Evolutionary conservation across 345 rosid genomes (phyloP).

Genomic region (Moricandia moricandioides): DNA sequence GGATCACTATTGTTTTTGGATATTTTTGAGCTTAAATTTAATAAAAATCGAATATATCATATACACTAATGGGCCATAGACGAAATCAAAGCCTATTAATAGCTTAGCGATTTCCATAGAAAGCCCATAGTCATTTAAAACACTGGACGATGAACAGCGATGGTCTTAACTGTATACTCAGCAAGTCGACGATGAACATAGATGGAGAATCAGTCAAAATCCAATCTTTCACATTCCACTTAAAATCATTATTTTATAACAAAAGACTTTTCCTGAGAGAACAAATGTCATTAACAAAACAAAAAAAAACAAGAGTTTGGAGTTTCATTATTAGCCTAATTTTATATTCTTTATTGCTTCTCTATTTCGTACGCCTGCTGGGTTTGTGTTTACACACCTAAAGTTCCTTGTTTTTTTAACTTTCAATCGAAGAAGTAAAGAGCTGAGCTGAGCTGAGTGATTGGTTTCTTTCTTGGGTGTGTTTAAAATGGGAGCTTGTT

Average conservation of each 20-base stretch:
- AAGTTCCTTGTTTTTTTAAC: constrained; percentile 5
- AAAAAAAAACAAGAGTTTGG: not conserved
- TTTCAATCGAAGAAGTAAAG: not conserved
- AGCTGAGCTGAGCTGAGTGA: constrained; percentile 18
- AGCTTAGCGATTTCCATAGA: not conserved
- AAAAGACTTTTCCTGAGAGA: constrained; percentile 6
- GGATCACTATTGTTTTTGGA: not conserved
- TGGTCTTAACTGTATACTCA: not conserved
- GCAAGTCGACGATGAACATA: constrained; percentile 25
- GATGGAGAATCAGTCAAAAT: constrained; percentile 26
- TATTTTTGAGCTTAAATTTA: too few relatives aligned
- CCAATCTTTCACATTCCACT: constrained; percentile 15
- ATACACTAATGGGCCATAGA: not conserved
- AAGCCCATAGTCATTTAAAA: not conserved
- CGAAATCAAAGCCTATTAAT: not conserved
- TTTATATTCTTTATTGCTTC: not conserved
- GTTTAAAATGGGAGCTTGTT: constrained; percentile 73
- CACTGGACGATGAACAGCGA: not conserved
- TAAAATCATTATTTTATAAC: not conserved
- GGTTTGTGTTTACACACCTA: constrained; percentile 27
- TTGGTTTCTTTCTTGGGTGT: not conserved
- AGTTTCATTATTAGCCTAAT: constrained; percentile 5
- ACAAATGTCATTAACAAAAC: not conserved
- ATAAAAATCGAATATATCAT: not conserved
- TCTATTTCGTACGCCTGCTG: not conserved